Evolutionary conservation across 495 filamentous ascomycete genomes (phyloP), one percentile per base, ranked within the genome.

Genomic region (Aspergillus conjunctus): DNA sequence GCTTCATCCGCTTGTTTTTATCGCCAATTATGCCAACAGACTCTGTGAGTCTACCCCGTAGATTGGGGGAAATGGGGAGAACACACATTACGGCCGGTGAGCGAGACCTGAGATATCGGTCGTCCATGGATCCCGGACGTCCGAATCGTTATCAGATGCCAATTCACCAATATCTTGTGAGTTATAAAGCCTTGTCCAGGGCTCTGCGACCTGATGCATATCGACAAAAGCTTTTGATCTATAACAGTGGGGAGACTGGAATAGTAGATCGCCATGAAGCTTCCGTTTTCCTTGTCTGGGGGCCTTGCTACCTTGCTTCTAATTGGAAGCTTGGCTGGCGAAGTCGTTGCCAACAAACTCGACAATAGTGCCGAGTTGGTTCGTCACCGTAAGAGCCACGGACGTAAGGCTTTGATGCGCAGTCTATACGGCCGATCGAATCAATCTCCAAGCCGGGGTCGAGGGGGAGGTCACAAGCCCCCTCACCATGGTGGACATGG

Each of bases 301-400:
- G 59, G 53, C 15, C 32, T 62, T 12, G 34, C 59, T 44, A 56
- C 59, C 21, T 51, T 57, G 52, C 59, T 62, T 44, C 59, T 62
- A 22, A 41, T 62, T 9, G 53, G 53, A 32, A 51, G 32, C 48
- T 52, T 62, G 33, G 53, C 53, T n/a, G 46, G 59, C 5, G 59
- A 62, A 56, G 59, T 52, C 14, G 33, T 62, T 46, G 59, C 59
- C 26, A 55, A 30, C 54, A 56, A 56, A 22, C 46, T 56, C 34
- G 59, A 62, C 26, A 18, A 10, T n/a, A 54, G 57, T 20, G 53
- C 46, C 15, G 45, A 57, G 5, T 5, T 30, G 37, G 53, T 57
- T 9, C 59, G 59, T 22, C 46, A 56, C 5, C 59, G 59, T 18
- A 33, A 56, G 48, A 45, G 21, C 46, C 45, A 34, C 9, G 59